Evolutionary conservation across 306 rosid species (phyloP).

Genomic region (Myrica gale): DNA sequence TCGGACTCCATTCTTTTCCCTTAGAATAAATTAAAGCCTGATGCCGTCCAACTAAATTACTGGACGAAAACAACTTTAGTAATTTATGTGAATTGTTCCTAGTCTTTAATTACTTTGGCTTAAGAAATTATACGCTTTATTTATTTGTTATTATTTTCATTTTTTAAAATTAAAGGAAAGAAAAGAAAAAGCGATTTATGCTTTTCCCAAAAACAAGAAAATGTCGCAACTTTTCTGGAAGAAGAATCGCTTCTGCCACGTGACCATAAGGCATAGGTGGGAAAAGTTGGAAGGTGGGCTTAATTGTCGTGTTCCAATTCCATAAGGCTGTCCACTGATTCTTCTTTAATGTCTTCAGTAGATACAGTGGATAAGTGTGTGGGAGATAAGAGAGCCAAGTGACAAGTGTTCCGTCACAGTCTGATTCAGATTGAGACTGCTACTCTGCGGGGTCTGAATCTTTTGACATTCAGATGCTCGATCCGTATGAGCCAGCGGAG

Average conservation of each 20-base stretch:
- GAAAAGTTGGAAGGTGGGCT: background rate
- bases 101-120: background rate
- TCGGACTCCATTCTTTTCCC: background rate
- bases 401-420: background rate
- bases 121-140: background rate
- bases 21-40: no score
- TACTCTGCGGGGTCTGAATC: background rate
- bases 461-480: background rate
- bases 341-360: background rate
- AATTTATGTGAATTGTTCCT: no score
- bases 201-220: background rate
- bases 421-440: conserved; percentile 14
- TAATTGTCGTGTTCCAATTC: background rate
- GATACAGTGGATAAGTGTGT: background rate
- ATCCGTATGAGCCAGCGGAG: background rate
- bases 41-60: background rate
- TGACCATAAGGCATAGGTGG: background rate
- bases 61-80: background rate
- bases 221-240: background rate
- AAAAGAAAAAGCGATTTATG: background rate
- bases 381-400: background rate
- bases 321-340: background rate
- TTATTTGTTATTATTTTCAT: no score
- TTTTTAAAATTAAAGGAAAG: no score
- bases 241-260: background rate